phyloP scores from a whole-genome alignment of 169 alveolate genomes.

The Amoebophrya sp. region DNA sequence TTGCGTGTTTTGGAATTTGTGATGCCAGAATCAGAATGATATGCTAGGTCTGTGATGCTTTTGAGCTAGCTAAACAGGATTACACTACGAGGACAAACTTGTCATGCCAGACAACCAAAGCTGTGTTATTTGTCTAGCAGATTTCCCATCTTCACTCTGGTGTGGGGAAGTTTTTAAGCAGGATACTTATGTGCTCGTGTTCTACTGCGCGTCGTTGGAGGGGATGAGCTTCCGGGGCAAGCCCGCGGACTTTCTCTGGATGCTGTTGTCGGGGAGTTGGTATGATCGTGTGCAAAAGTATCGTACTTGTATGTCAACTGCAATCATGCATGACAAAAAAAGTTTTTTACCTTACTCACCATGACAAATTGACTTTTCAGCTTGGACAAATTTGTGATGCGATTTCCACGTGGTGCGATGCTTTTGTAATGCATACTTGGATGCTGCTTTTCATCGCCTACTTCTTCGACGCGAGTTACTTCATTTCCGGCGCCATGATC shows the following conservation, averaged over 20 bases:
- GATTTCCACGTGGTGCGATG: too few species aligned
- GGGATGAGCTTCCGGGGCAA: constrained; percentile 50
- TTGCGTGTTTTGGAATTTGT: too few species aligned
- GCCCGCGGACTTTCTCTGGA: constrained; percentile 53
- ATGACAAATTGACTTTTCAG: neutral
- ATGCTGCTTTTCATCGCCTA: constrained; percentile 54
- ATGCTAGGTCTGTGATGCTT: too few species aligned
- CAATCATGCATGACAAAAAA: neutral
- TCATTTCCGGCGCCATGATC: constrained; percentile 80
- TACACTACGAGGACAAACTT: too few species aligned
- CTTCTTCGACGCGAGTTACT: constrained; percentile 64
- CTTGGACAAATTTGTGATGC: constrained; percentile 9
- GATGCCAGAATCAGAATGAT: too few species aligned
- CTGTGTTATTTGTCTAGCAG: too few species aligned
- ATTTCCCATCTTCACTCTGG: too few species aligned
- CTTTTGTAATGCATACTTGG: too few species aligned
- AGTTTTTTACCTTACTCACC: neutral
- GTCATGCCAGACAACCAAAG: too few species aligned
- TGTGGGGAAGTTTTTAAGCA: too few species aligned
- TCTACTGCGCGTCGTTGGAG: constrained; percentile 56
- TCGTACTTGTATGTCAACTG: constrained; percentile 47
- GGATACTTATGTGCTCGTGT: constrained; percentile 40
- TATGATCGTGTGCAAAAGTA: neutral
- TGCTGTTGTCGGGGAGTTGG: constrained; percentile 34
- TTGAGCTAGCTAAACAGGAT: too few species aligned